phyloP scores from a whole-genome alignment of 2,329 filamentous ascomycete species.

The Phoma herbarum region DNA sequence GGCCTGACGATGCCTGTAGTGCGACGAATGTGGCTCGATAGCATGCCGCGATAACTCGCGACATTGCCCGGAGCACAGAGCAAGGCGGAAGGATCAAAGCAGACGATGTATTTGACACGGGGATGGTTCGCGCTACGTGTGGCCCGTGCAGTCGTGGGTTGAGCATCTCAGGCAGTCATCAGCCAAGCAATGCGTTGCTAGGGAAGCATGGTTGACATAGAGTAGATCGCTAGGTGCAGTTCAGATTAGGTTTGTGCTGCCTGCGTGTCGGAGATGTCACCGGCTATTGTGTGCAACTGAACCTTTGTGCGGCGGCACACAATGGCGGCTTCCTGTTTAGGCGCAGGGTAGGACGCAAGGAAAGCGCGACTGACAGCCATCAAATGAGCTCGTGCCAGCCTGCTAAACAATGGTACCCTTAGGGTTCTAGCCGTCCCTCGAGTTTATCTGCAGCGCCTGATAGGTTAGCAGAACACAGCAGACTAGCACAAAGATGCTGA shows the following conservation, averaged over 20 bases:
- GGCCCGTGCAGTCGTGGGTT: conserved; percentile 38
- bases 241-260: conserved; percentile 31
- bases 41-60: conserved; percentile 28
- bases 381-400: conserved; percentile 4
- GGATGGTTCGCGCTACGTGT: conserved; percentile 47
- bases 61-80: conserved; percentile 18
- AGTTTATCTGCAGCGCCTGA: neutral
- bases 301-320: conserved; percentile 7
- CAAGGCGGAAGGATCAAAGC: conserved; percentile 30
- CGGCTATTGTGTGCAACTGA: conserved; percentile 21
- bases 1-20: conserved; percentile 26
- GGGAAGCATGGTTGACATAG: conserved; percentile 6
- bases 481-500: neutral
- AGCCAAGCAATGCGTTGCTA: conserved; percentile 13
- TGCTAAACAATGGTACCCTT: neutral
- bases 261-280: conserved; percentile 16
- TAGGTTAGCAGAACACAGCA: neutral
- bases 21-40: conserved; percentile 27
- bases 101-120: conserved; percentile 32
- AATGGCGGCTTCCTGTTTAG: conserved; percentile 12
- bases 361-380: conserved; percentile 13
- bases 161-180: conserved; percentile 27
- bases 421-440: neutral
- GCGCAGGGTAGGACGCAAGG: conserved; percentile 15
- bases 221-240: conserved; percentile 23